phyloP scores from a whole-genome alignment of 805 yeast genomes.

The Wickerhamomyces queroliae region DNA sequence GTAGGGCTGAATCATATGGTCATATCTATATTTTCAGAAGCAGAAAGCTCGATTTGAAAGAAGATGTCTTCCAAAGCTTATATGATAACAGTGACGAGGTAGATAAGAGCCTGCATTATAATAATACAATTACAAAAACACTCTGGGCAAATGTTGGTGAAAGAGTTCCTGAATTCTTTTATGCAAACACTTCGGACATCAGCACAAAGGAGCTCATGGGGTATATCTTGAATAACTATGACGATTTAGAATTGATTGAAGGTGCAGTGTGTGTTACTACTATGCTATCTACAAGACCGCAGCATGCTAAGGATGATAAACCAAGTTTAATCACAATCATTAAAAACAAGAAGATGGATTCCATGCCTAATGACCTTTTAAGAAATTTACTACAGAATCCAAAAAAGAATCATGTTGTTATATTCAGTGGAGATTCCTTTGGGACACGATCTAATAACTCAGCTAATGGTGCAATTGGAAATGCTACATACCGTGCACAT shows the following conservation, averaged over 20 bases:
- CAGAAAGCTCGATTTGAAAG: neutral
- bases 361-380: neutral
- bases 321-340: neutral
- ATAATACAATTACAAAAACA: neutral
- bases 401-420: neutral
- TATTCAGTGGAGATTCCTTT: neutral
- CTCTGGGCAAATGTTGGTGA: neutral
- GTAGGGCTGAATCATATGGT: neutral
- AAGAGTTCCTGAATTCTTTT: neutral
- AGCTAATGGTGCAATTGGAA: too few species aligned
- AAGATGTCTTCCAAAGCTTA: neutral
- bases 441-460: too few species aligned
- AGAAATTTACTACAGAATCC: neutral
- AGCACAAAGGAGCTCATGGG: neutral
- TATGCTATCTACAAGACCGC: neutral
- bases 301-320: neutral
- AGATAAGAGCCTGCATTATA: neutral
- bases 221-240: neutral
- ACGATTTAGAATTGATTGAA: neutral
- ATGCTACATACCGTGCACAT: too few species aligned
- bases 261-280: neutral
- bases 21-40: neutral
- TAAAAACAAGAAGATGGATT: neutral
- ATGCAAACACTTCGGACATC: neutral
- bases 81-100: neutral